Evolutionary conservation across 139 green algal species (phyloP).

Genomic region (Chlamydomonas sp.): DNA sequence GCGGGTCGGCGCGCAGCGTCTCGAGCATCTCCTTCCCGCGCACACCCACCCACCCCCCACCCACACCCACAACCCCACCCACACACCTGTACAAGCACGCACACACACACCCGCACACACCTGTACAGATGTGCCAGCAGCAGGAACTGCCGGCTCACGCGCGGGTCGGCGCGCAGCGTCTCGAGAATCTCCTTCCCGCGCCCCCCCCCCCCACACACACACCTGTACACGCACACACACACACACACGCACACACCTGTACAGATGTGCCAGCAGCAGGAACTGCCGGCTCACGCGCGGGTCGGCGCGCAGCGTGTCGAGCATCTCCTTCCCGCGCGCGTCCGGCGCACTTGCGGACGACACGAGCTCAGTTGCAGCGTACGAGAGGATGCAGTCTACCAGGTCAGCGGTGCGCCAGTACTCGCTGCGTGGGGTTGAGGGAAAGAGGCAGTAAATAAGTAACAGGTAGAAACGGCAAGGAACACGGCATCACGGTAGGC

Average conservation of each 20-base stretch:
- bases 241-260: neutral
- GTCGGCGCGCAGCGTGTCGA: too few relatives aligned
- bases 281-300: too few relatives aligned
- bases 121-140: neutral
- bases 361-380: slow-evolving; percentile 54
- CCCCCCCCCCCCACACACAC: neutral
- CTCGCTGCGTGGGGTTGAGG: slow-evolving; percentile 20
- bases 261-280: too few relatives aligned
- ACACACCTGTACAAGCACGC: neutral
- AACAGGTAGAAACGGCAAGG: neutral
- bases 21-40: neutral
- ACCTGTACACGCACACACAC: neutral
- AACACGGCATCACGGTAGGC: neutral
- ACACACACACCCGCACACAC: neutral
- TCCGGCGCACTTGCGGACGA: slow-evolving; percentile 18
- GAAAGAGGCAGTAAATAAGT: too few relatives aligned
- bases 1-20: neutral
- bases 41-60: neutral
- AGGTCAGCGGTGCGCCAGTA: slow-evolving; percentile 70
- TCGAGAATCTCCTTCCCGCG: neutral
- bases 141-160: neutral
- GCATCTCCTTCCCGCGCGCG: neutral
- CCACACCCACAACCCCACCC: neutral
- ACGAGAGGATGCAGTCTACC: slow-evolving; percentile 79
- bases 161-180: neutral